Conservation (phyloP, 78 protist species). For the Planoprotostelium fungivorum region DNA sequence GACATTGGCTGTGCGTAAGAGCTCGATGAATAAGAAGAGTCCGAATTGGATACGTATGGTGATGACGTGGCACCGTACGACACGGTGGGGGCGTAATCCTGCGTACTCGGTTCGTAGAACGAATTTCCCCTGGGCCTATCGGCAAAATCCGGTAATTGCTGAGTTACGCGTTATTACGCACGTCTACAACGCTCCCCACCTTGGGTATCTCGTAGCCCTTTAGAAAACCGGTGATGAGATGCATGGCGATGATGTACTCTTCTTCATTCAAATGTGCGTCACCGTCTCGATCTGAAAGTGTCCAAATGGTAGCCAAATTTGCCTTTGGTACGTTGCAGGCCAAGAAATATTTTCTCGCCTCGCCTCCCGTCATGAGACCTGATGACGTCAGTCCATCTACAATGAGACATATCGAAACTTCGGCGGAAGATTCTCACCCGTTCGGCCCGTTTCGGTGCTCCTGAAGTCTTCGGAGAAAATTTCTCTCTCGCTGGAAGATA, state of each 20-base stretch:
- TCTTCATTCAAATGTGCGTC: not conserved
- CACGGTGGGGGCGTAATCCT: too few species aligned
- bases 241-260: not conserved
- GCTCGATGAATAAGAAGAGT: not conserved
- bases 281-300: not conserved
- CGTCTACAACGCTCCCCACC: not conserved
- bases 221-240: not conserved
- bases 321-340: not conserved
- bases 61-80: too few species aligned
- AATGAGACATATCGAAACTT: too few species aligned
- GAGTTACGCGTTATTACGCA: not conserved
- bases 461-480: not conserved
- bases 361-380: not conserved
- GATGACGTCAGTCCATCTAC: too few species aligned
- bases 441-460: not conserved
- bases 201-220: not conserved
- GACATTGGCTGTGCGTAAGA: not conserved
- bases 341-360: not conserved
- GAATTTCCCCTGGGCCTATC: too few species aligned
- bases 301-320: not conserved
- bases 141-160: not conserved
- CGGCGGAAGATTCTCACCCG: too few species aligned
- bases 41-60: not conserved
- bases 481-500: not conserved
- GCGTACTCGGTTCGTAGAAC: too few species aligned